Evolutionary conservation across 2,329 filamentous ascomycete species (phyloP).

Genomic region (Talaromyces sp.): DNA sequence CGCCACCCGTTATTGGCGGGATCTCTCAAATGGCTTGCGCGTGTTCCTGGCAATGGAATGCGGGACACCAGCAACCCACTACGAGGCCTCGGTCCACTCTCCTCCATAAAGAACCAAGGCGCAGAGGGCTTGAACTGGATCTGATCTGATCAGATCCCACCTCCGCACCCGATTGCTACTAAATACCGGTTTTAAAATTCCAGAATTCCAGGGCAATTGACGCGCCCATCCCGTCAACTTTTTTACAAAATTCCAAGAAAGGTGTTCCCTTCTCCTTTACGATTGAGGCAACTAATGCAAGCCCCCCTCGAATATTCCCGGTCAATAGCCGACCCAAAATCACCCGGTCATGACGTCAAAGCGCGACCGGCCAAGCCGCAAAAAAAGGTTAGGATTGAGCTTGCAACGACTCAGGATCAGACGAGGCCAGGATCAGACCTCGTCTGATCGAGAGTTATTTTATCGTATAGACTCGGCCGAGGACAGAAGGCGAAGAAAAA

Average conservation of each 20-base stretch:
- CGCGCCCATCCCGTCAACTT: no score
- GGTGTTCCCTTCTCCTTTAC: no score
- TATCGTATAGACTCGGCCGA: constrained; percentile 1
- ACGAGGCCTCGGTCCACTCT: neutral
- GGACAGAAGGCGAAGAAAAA: neutral
- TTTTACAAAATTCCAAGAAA: no score
- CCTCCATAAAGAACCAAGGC: constrained; percentile 3
- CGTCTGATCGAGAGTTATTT: constrained; percentile 1
- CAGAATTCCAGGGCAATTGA: neutral
- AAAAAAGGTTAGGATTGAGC: constrained; percentile 10
- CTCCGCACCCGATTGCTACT: constrained; percentile 1
- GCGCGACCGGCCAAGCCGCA: constrained; percentile 8
- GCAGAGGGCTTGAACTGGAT: constrained; percentile 1
- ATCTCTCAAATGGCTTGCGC: neutral
- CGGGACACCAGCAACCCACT: constrained; percentile 1
- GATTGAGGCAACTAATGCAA: neutral
- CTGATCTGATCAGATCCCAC: constrained; percentile 4
- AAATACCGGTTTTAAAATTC: constrained; percentile 1
- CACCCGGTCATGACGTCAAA: constrained; percentile 23
- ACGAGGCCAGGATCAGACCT: constrained; percentile 30
- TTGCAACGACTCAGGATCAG: constrained; percentile 19
- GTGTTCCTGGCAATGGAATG: constrained; percentile 6
- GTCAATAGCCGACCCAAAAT: constrained; percentile 3
- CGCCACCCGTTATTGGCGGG: constrained; percentile 9
- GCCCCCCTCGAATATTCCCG: neutral